Conservation (phyloP, 208 protist species). For the Phytomonas sp. region DNA sequence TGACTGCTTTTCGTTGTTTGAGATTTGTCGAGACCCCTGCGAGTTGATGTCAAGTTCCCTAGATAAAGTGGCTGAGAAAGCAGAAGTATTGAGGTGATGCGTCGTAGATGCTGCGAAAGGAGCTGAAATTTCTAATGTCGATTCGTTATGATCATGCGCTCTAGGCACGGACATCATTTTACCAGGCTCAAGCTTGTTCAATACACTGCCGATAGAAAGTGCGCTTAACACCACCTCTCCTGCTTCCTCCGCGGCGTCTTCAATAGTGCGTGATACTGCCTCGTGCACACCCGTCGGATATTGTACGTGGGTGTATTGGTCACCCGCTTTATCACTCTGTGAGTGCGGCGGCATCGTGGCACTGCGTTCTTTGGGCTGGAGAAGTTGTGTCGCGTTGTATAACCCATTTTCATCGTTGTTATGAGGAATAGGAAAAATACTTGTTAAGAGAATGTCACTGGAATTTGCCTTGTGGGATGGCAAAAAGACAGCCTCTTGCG, state of each 20-base stretch:
- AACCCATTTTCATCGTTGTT: neutral
- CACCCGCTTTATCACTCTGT: neutral
- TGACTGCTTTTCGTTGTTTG: neutral
- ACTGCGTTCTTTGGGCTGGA: neutral
- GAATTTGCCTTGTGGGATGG: neutral
- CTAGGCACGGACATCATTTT: too few species aligned
- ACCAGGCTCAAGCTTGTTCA: too few species aligned
- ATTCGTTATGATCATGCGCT: too few species aligned
- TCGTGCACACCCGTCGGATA: neutral
- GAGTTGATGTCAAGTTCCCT: neutral
- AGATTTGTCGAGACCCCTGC: neutral
- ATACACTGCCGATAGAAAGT: too few species aligned
- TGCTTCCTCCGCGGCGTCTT: neutral
- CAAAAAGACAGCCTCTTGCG: neutral
- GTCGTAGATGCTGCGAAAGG: neutral
- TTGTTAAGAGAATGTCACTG: neutral
- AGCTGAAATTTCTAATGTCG: neutral
- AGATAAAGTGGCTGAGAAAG: neutral
- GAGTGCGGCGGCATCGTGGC: neutral
- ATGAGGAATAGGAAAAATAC: neutral
- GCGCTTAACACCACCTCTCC: neutral
- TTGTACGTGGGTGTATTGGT: neutral
- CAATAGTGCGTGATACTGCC: neutral
- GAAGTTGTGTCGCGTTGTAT: neutral
- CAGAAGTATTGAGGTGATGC: neutral